Base-by-base conservation (phyloP, 225 moss, liverwort and hornwort species). In the Pseudisothecium myosuroides region DNA sequence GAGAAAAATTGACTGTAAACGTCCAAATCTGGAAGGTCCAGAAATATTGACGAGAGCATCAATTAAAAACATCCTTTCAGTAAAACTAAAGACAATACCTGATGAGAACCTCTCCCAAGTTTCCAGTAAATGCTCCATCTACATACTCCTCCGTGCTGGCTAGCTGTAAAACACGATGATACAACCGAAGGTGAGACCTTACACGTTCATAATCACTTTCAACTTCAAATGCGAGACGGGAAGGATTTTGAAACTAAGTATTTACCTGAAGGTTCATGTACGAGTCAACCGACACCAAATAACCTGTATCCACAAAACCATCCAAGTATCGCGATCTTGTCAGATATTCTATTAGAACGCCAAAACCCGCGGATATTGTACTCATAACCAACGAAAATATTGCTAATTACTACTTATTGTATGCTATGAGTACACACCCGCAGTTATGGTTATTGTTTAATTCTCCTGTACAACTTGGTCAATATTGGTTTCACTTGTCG, bases 91-190 rank as follows among this genome's bases (percentile, higher is more conserved):
- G 34, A 32, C 87, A 13, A 63, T 87, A 98, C 98, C 97, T 97
- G 92, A 97, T 98, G 17, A 98, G 96, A 73, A 98, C 98, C 87
- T 98, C 98, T 75, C 97, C 98, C 79, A 98, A 94, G 91, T 96
- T 98, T 61, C 97, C 96, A 64, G 96, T 96, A 82, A 97, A 98
- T 83, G 97, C 95, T n/a, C 97, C 97, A 75, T 98, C 98, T 64
- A 98, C 96, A 84, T 93, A 97, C 92, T 97, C 96, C 92, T 98
- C 97, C 17, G 96, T 98, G 93, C 96, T 98, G 59, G 98, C 98
- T 54, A 98, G 89, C 97, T 98, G 93, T 79, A 90, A 45, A 54
- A 26, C 80, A 88, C 52, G 54, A 87, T 34, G 88, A 32, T 37
- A n/a, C 6, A 82, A 81, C 11, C 54, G 60, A 76, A 54, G 23